Base-by-base conservation (phyloP, 192 early-diverging fungal genomes). In the Phycomyces blakesleeanus region DNA sequence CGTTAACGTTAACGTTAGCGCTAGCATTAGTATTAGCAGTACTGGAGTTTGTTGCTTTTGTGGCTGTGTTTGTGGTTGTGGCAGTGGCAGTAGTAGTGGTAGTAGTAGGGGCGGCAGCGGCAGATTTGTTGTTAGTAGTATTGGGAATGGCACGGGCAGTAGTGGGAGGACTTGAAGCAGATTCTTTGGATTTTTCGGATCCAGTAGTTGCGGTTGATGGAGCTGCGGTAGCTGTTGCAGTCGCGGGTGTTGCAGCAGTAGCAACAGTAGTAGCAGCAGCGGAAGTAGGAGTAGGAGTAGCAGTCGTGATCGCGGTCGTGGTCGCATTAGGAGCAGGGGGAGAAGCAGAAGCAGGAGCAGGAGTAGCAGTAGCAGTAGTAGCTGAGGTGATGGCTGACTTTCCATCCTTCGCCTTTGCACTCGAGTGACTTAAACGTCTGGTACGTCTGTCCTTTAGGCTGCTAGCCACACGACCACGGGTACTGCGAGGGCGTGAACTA, bases 401-500 rank as follows among this genome's bases (percentile, higher is more conserved):
- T 7, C 2, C 44, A 12, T 47, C 39, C 29, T 49, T 22, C n/a
- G n/a, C 26, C 25, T 49, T 51, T 12, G 15, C 11, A 47, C 2
- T 12, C 15, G 18, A n/a, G 11, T 47, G 44, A 47, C 44, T 18
- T 11, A 47, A 14, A 47, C 15, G 44, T 18, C 18, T 47, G 12
- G 44, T 47, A 18, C 44, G 44, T 47, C 18, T 47, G n/a, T 60
- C 49, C 16, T 64, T 64, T 18, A 8, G 34, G 39, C 41, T 26
- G 24, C 6, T 24, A 42, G 27, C 49, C 15, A 26, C 11, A 55
- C 68, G 68, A 44, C 71, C 59, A 26, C 38, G 51, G 15, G 27
- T 34, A 12, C 61, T 66, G 26, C 59, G 52, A 20, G 51, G 47
- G 44, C 57, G 40, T n/a, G n/a, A 38, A 37, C 63, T 63, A 21